Percentiles rank a stretch among this genome's conserved stretches.
Evolutionary conservation across 148 eudicot genomes (phyloP).

Genomic region (Camellia granthamiana): DNA sequence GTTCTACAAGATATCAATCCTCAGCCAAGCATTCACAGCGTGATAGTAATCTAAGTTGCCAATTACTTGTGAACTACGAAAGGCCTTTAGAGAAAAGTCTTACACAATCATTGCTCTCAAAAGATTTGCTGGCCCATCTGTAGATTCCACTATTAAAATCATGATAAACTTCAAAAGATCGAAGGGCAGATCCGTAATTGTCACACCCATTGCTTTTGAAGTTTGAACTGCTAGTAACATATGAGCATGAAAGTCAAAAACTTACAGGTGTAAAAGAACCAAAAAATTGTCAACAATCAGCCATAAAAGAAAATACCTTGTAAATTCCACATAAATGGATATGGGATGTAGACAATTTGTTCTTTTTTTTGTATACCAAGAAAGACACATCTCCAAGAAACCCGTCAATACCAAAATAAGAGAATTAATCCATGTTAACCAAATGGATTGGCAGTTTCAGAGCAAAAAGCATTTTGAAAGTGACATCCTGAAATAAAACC

Average conservation of each 20-base stretch:
- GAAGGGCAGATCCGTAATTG: neutral
- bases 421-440: neutral
- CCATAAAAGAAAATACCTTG: neutral
- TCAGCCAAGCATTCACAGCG: neutral
- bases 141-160: slow-evolving; percentile 4
- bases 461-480: neutral
- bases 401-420: neutral
- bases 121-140: neutral
- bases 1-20: neutral
- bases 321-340: neutral
- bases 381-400: neutral
- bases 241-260: neutral
- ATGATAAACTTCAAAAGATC: slow-evolving; percentile 7
- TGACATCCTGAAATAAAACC: neutral
- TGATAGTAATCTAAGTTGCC: neutral
- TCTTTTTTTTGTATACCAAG: neutral
- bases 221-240: neutral
- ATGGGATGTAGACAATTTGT: neutral
- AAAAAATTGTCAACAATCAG: neutral
- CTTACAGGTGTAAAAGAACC: neutral
- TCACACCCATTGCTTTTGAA: neutral
- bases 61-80: neutral
- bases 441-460: neutral
- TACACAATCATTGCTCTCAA: slow-evolving; percentile 7
- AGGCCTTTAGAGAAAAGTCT: neutral